These are phyloP conservation scores for Symbiotaphrina buchneri DNA, from an alignment of 495 filamentous ascomycete genomes.

Conservation along the genomic window DNA sequence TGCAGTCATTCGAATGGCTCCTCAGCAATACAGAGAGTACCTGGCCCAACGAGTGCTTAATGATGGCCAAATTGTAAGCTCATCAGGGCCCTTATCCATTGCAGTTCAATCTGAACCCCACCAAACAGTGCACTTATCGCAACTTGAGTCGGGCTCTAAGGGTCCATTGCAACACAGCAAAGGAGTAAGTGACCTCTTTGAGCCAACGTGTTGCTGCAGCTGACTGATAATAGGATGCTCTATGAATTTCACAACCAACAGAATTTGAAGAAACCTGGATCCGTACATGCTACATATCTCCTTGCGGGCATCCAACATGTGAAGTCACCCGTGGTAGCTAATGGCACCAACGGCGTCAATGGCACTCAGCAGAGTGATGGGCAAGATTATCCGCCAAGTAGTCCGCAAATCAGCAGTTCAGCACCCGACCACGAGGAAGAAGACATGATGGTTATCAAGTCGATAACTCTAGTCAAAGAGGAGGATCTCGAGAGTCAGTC, in stretches of 20 bases:
- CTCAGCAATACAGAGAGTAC: slow-evolving; percentile 46
- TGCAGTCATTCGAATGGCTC: too few species aligned
- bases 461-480: slow-evolving; percentile 54
- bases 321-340: slow-evolving; percentile 7
- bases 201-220: not conserved
- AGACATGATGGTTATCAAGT: slow-evolving; percentile 22
- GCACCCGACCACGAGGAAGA: slow-evolving; percentile 25
- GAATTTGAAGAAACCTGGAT: slow-evolving; percentile 50
- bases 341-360: too few species aligned
- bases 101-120: slow-evolving; percentile 2
- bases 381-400: slow-evolving; percentile 57
- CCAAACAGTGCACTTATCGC: slow-evolving; percentile 58
- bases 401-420: slow-evolving; percentile 36
- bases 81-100: not conserved
- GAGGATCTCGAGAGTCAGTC: slow-evolving; percentile 51
- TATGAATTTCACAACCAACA: slow-evolving; percentile 69
- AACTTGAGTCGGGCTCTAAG: slow-evolving; percentile 55
- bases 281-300: slow-evolving; percentile 73
- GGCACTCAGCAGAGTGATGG: slow-evolving; percentile 27
- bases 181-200: slow-evolving; percentile 31
- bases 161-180: slow-evolving; percentile 62
- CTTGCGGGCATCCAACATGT: slow-evolving; percentile 34
- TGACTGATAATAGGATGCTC: slow-evolving; percentile 43
- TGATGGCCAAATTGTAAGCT: slow-evolving; percentile 48
- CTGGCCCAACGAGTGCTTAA: slow-evolving; percentile 55